Percentiles rank a stretch among this genome's conserved stretches.
Evolutionary conservation across 2,329 filamentous ascomycete species (phyloP).

Genomic region (Aspergillus flavus): DNA sequence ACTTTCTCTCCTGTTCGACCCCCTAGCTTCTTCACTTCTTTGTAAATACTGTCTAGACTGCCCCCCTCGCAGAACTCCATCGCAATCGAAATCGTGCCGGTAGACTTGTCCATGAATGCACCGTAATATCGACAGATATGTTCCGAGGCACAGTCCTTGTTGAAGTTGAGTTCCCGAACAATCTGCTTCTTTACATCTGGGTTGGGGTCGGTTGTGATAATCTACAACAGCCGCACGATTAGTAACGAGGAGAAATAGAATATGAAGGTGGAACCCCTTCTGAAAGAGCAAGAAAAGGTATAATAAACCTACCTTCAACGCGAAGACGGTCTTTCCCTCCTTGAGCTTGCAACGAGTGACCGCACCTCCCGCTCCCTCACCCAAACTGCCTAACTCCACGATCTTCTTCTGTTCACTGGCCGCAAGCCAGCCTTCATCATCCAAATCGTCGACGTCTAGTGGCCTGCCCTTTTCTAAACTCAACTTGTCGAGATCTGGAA

Average conservation of each 20-base stretch:
- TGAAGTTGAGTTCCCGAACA: slow-evolving; percentile 92
- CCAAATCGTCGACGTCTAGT: slow-evolving; percentile 89
- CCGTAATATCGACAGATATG: slow-evolving; percentile 98
- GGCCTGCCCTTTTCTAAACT: slow-evolving; percentile 79
- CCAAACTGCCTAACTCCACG: slow-evolving; percentile 82
- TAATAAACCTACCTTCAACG: slow-evolving; percentile 73
- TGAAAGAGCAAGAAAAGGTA: neutral
- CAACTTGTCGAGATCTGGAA: slow-evolving; percentile 77
- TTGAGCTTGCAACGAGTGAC: slow-evolving; percentile 89
- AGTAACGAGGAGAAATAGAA: slow-evolving; percentile 7
- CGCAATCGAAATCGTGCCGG: slow-evolving; percentile 93
- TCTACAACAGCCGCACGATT: slow-evolving; percentile 53
- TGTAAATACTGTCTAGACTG: slow-evolving; percentile 94
- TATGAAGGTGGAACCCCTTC: neutral
- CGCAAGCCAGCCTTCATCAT: slow-evolving; percentile 93
- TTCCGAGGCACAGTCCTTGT: slow-evolving; percentile 93
- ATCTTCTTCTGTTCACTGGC: slow-evolving; percentile 88
- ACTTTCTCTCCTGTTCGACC: slow-evolving; percentile 97
- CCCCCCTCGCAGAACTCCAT: slow-evolving; percentile 99
- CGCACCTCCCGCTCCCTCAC: slow-evolving; percentile 92
- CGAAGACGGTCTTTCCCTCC: slow-evolving; percentile 91
- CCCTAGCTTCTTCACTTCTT: slow-evolving; percentile 92
- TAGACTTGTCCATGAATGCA: slow-evolving; percentile 93
- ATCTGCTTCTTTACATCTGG: slow-evolving; percentile 99
- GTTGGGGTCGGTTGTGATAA: slow-evolving; percentile 97